Base-by-base conservation (phyloP, 805 yeast species). In the Candida taoyuanica region DNA sequence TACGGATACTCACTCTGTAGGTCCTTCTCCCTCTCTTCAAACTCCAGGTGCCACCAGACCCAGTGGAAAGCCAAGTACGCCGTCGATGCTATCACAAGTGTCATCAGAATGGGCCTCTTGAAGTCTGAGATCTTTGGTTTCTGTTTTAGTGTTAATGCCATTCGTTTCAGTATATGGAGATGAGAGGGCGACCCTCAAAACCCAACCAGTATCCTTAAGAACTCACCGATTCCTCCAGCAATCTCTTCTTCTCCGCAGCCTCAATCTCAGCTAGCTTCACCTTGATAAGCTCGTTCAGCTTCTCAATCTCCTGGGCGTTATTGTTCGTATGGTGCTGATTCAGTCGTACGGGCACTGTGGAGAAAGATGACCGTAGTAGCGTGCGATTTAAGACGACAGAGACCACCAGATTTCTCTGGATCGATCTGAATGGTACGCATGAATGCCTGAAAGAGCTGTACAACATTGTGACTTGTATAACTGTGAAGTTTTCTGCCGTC, bases 91-190 rank as follows among this genome's bases (percentile, higher is more conserved):
- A 53, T 46, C 9, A 46, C 48, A 3, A 53, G 38, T 1, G 55
- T 48, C 31, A 46, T 31, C 7, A 51, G 29, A 12, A 54, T 26
- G 1, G 59, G 59, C 39, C 52, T 51, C 30, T 41, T 39, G 44
- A 52, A 52, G 30, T 48, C 52, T 0, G 57, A 54, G n/a, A 52
- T 26, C 36, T 46, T 50, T 13, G 54, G 55, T 40, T 48, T 50
- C 58, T 48, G 29, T 5, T 11, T 15, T 20, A 25, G 14, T 12
- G 21, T 11, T 19, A n/a, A 17, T 30, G 14, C 12, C 3, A 9
- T 4, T 9, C 15, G 15, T 25, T 25, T n/a, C 15, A 9, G 13
- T 25, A 17, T 20, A 17, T 6, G 3, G 25, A 3, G 15, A 17
- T 8, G 8, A 9, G 18, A 14, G 11, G 7, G n/a, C 12, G 15